Evolutionary conservation across 2,329 filamentous ascomycete species (phyloP).

Genomic region (Penicillium griseofulvum): DNA sequence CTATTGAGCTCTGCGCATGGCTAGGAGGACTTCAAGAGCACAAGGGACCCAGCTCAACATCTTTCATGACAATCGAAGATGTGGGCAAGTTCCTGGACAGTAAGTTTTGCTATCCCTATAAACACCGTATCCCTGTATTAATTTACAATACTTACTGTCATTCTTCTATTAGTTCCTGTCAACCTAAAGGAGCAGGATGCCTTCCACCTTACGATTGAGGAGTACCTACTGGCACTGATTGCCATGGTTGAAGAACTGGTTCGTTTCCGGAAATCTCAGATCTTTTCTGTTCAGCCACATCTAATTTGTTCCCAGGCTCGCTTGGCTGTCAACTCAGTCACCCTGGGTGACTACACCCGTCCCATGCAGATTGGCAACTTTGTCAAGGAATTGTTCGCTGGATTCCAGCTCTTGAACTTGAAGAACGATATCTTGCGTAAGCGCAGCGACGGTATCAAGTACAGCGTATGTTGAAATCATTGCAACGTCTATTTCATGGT

Average conservation of each 20-base stretch:
- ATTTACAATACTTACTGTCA: background rate
- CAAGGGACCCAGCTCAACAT: conserved; percentile 55
- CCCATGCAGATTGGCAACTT: conserved; percentile 87
- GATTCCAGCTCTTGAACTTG: conserved; percentile 94
- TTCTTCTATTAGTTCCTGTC: conserved; percentile 65
- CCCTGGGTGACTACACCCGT: conserved; percentile 79
- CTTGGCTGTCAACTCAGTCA: conserved; percentile 91
- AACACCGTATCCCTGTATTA: background rate
- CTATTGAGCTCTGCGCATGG: conserved; percentile 67
- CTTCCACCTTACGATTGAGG: conserved; percentile 95
- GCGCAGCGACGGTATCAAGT: conserved; percentile 91
- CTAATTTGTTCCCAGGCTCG: conserved; percentile 55
- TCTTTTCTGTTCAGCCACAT: background rate
- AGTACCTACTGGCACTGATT: conserved; percentile 88
- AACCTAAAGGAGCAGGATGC: conserved; percentile 86
- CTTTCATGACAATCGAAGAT: conserved; percentile 84
- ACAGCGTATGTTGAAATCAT: conserved; percentile 55
- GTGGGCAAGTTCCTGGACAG: conserved; percentile 74
- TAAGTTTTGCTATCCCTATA: conserved; percentile 40
- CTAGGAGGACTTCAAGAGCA: conserved; percentile 68
- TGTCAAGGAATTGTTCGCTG: conserved; percentile 91
- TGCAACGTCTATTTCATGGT: background rate
- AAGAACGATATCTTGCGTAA: conserved; percentile 92
- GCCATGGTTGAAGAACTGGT: conserved; percentile 84
- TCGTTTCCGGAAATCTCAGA: conserved; percentile 18